These are phyloP conservation scores for Lactarius quietus DNA, from an alignment of 768 basidiomycete species.

Conservation along the genomic window DNA sequence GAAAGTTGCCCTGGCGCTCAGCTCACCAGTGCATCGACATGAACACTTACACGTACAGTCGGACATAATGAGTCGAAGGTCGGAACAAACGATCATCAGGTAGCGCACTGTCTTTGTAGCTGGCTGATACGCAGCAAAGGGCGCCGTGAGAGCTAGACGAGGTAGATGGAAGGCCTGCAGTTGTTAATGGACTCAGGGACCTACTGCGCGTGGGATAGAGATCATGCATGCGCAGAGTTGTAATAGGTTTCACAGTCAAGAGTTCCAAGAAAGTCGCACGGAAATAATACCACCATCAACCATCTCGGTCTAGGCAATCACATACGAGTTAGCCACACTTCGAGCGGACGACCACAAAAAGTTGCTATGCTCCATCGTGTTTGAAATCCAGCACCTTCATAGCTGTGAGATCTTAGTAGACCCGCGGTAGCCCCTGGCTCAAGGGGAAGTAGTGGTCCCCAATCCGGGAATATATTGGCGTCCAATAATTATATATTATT, in stretches of 20 bases:
- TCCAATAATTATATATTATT: conserved; percentile 6
- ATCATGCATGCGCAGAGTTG: background rate
- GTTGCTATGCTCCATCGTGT: background rate
- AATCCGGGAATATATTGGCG: conserved; percentile 1
- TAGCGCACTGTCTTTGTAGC: background rate
- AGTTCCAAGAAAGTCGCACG: background rate
- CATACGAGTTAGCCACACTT: background rate
- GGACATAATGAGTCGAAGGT: background rate
- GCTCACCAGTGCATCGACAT: background rate
- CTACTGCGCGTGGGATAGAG: background rate
- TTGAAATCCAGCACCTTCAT: background rate
- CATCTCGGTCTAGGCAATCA: background rate
- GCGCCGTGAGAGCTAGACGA: background rate
- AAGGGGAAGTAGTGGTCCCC: background rate
- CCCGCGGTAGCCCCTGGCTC: background rate
- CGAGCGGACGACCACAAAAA: background rate
- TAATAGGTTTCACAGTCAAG: background rate
- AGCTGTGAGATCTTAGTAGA: background rate
- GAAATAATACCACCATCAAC: background rate
- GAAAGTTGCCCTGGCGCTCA: background rate
- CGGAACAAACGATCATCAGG: background rate
- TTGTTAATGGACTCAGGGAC: background rate
- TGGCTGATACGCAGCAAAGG: background rate
- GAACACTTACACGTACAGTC: background rate
- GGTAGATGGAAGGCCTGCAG: background rate